Evolutionary conservation across 345 rosid genomes (phyloP), one percentile per base, ranked within the genome.

Genomic region (Noccaea bulbosa): DNA sequence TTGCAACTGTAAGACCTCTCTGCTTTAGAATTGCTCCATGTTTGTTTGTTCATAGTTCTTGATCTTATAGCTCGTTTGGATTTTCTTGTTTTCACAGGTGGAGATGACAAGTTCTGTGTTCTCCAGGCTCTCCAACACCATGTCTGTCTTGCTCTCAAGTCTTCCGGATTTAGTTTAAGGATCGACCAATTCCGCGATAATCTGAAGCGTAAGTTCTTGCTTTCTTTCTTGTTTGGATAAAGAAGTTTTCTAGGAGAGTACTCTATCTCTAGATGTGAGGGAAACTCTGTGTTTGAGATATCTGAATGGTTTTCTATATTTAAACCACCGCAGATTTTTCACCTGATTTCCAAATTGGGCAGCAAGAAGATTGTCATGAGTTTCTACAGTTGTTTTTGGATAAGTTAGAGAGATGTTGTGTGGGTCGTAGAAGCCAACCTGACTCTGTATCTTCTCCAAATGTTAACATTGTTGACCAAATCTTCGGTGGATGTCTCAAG

Each of bases 351-450:
- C 71, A 38, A 48, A 81, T 81, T 48, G 71, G 83, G 58, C 85
- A 86, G 60, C 97, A 89, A 81, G 97, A 91, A 81, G 97, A 91
- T 69, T 96, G 96, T 11, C 97, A 91, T 51, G 97, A 89, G 77
- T 89, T 86, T 70, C 86, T 89, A 27, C 96, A 89, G 11, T 87
- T 88, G 43, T 73, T 91, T 71, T 67, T 91, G 60, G 92, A 89
- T 62, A 86, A 79, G 73, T 83, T 91, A 4, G 93, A 87, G 68
- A 78, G 82, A 27, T 83, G 96, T 47, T 86, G 84, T 77, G 57
- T 85, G 46, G 68, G 82, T 71, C 64, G 72, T 39, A 58, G 47
- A 39, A 62, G 62, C 44, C 58, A 3, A 33, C 77, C 44, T 64
- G 75, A 32, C 11, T 22, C 61, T 47, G 32, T 71, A 41, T 46